phyloP scores from a whole-genome alignment of 768 basidiomycete genomes.

The Boletus tomentosulus region DNA sequence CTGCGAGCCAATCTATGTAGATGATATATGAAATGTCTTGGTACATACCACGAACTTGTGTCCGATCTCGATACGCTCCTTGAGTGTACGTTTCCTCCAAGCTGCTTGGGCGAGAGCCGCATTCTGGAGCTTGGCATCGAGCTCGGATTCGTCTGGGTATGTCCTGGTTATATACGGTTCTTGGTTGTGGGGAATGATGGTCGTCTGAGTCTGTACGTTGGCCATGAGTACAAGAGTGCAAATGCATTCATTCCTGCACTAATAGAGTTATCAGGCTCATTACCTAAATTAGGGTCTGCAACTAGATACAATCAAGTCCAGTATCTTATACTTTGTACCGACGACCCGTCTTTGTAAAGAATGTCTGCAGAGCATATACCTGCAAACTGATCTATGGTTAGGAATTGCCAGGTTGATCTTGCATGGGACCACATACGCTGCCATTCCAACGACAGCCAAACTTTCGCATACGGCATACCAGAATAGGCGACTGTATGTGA shows the following conservation, averaged over 20 bases:
- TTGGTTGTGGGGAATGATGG: slow-evolving; percentile 80
- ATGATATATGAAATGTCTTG: neutral
- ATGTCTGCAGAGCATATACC: slow-evolving; percentile 90
- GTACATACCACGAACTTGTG: slow-evolving; percentile 63
- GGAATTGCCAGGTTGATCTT: slow-evolving; percentile 4
- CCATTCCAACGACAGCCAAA: slow-evolving; percentile 77
- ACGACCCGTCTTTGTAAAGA: slow-evolving; percentile 93
- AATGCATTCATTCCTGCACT: neutral
- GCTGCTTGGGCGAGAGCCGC: slow-evolving; percentile 65
- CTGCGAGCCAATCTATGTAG: slow-evolving; percentile 21
- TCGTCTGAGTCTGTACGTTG: slow-evolving; percentile 53
- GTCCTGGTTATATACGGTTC: slow-evolving; percentile 50
- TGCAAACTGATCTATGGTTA: slow-evolving; percentile 54
- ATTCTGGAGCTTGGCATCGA: slow-evolving; percentile 55
- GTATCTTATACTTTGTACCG: slow-evolving; percentile 73
- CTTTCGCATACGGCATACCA: slow-evolving; percentile 91
- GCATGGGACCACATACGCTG: slow-evolving; percentile 55
- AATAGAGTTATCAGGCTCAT: no score
- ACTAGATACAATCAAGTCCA: slow-evolving; percentile 8
- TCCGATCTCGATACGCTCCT: slow-evolving; percentile 67
- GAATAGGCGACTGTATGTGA: slow-evolving; percentile 68
- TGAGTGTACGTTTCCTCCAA: slow-evolving; percentile 60
- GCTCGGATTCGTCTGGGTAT: slow-evolving; percentile 57
- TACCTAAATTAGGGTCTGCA: neutral
- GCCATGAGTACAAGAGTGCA: neutral